Evolutionary conservation across 2,329 filamentous ascomycete species (phyloP).

Genomic region (Colletotrichum sp.): DNA sequence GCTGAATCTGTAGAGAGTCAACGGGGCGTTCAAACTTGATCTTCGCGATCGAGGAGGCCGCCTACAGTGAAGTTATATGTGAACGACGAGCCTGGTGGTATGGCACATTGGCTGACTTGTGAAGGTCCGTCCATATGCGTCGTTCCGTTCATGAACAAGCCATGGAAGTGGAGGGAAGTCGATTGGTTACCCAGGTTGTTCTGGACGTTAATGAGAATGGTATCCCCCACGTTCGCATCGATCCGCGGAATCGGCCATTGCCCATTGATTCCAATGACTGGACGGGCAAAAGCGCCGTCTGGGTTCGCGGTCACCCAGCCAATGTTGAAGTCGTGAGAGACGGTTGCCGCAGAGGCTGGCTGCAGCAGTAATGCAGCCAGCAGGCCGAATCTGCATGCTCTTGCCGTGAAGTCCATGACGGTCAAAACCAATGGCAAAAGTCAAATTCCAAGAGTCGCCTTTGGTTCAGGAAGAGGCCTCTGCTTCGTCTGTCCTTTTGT

Average conservation of each 20-base stretch:
- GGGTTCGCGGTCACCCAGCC: constrained; percentile 76
- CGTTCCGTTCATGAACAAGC: constrained; percentile 71
- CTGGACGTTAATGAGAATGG: constrained; percentile 60
- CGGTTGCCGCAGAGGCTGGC: constrained; percentile 37
- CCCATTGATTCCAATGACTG: constrained; percentile 79
- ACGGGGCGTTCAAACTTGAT: neutral
- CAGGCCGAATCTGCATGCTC: neutral
- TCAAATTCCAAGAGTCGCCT: neutral
- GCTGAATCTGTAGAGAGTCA: constrained; percentile 50
- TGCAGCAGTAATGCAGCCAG: constrained; percentile 2
- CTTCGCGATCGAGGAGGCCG: neutral
- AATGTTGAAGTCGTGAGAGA: constrained; percentile 71
- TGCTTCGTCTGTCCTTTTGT: neutral
- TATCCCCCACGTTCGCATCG: constrained; percentile 66
- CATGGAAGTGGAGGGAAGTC: constrained; percentile 74
- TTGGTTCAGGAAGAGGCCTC: neutral
- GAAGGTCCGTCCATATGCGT: constrained; percentile 74
- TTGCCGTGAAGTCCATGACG: neutral
- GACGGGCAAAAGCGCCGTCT: constrained; percentile 67
- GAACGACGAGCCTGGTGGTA: constrained; percentile 68
- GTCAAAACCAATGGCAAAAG: neutral
- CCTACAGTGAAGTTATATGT: constrained; percentile 72
- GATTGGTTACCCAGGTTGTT: constrained; percentile 67
- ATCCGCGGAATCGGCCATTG: constrained; percentile 76
- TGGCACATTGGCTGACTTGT: constrained; percentile 70